These are phyloP conservation scores for Xeromyces bisporus DNA, from an alignment of 495 filamentous ascomycete species.

Conservation along the genomic window DNA sequence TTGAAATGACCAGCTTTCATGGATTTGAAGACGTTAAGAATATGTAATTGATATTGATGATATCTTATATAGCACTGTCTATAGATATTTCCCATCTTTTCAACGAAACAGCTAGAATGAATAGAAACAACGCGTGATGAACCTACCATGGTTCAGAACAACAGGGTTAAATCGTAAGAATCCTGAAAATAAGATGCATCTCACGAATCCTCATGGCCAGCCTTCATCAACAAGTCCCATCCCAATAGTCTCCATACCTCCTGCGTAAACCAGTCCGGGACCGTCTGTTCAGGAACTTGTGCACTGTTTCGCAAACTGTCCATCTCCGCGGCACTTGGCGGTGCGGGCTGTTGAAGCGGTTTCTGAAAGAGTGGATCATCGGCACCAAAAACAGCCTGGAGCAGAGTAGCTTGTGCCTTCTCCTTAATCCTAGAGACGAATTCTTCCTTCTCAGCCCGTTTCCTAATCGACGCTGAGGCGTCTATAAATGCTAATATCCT, in stretches of 20 bases:
- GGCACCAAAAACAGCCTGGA: conserved; percentile 22
- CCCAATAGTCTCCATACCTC: conserved; percentile 34
- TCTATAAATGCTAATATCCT: conserved; percentile 14
- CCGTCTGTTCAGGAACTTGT: conserved; percentile 4
- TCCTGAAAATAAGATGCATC: not conserved
- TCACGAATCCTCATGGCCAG: too few relatives aligned
- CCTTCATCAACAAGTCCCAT: conserved; percentile 24
- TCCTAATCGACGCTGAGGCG: conserved; percentile 1
- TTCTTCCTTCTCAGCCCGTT: not conserved
- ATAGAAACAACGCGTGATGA: too few relatives aligned
- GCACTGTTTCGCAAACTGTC: not conserved
- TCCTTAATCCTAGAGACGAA: conserved; percentile 14
- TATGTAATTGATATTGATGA: too few relatives aligned
- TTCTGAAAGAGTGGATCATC: conserved; percentile 14
- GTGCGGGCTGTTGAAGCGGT: conserved; percentile 9
- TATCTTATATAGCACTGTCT: not conserved
- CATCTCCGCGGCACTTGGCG: conserved; percentile 8
- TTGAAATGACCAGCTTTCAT: conserved; percentile 23
- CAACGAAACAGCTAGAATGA: not conserved
- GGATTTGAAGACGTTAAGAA: not conserved
- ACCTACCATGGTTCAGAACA: too few relatives aligned
- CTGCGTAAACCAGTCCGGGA: conserved; percentile 29
- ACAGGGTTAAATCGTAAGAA: not conserved
- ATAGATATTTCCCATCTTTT: not conserved
- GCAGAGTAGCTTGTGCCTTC: conserved; percentile 23